Base-by-base conservation (phyloP, 345 rosid genomes). In the Salix brachista region DNA sequence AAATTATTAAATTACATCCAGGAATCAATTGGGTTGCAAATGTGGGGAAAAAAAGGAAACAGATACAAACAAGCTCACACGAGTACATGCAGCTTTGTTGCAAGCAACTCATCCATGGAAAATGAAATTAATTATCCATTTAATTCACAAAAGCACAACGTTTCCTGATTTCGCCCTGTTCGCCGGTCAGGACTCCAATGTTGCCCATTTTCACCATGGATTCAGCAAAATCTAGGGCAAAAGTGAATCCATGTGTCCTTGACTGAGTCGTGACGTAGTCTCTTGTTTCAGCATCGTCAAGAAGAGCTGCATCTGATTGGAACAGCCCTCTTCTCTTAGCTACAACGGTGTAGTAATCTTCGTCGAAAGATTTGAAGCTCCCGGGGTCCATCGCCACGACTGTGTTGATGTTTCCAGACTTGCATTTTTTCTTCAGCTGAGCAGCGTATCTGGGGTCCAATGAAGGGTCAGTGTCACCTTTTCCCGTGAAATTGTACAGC, bases 261-360 rank as follows among this genome's bases (percentile, higher is more conserved):
- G 83, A 82, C 28, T 90, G 90, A 8, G 14, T 82, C 1, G 34
- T 50, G 2, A 86, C 75, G 64, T 87, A 85, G n/a, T 65, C 36
- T 75, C 71, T 80, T 13, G 90, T 88, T 54, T 83, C 83, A 6
- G 23, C 3, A 67, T 91, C 87, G 21, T 84, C 39, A 2, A 89
- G 88, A 77, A 91, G 90, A 21, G 92, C 87, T 0, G 93, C 89
- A 78, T 91, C 96, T 23, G 93, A 90, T 30, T 42, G 78, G 69
- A 91, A 90, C 0, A 90, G 62, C 9, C 92, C 96, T 76, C 87
- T 83, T 77, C 84, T 86, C 25, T 84, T 80, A 39, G 86, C 70
- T 34, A 91, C 87, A 4, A 79, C 67, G 1, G 72, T 75, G 84
- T 75, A 91, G 84, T 88, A 91, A 78, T 77, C 80, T 23, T 79